These are phyloP conservation scores for Termitomyces eurrhizus DNA, from an alignment of 768 basidiomycete species.

Conservation along the genomic window DNA sequence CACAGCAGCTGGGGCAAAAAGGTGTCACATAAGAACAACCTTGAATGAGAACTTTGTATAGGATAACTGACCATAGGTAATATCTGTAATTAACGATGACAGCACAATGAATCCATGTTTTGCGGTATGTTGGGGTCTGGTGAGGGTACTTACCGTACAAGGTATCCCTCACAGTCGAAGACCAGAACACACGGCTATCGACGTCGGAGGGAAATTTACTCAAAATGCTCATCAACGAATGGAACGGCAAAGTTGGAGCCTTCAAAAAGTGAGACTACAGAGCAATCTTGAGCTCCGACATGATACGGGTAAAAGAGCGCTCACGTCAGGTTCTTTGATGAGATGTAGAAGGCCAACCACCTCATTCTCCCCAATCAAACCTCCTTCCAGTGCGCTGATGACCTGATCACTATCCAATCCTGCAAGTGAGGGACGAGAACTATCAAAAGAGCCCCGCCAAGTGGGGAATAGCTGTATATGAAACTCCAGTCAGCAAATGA, in stretches of 20 bases:
- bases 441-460: slow-evolving; percentile 76
- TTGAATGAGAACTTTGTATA: not conserved
- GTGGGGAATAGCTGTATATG: slow-evolving; percentile 65
- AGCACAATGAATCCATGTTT: slow-evolving; percentile 4
- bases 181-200: slow-evolving; percentile 78
- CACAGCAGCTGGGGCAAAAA: slow-evolving; percentile 40
- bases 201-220: slow-evolving; percentile 76
- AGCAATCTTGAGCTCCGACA: slow-evolving; percentile 11
- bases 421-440: slow-evolving; percentile 61
- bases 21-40: slow-evolving; percentile 2
- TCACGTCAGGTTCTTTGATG: slow-evolving; percentile 73
- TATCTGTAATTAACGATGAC: slow-evolving; percentile 25
- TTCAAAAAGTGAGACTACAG: slow-evolving; percentile 81
- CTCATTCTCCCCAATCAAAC: slow-evolving; percentile 65
- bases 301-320: slow-evolving; percentile 17
- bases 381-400: slow-evolving; percentile 56
- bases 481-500: not conserved
- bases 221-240: slow-evolving; percentile 69
- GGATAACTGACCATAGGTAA: slow-evolving; percentile 30
- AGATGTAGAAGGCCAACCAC: slow-evolving; percentile 63
- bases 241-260: slow-evolving; percentile 77
- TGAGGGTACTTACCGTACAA: slow-evolving; percentile 53
- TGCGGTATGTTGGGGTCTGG: not conserved
- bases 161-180: slow-evolving; percentile 53
- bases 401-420: slow-evolving; percentile 57